Evolutionary conservation across 495 filamentous ascomycete species (phyloP).

Genomic region (Geoglossum glabrum): DNA sequence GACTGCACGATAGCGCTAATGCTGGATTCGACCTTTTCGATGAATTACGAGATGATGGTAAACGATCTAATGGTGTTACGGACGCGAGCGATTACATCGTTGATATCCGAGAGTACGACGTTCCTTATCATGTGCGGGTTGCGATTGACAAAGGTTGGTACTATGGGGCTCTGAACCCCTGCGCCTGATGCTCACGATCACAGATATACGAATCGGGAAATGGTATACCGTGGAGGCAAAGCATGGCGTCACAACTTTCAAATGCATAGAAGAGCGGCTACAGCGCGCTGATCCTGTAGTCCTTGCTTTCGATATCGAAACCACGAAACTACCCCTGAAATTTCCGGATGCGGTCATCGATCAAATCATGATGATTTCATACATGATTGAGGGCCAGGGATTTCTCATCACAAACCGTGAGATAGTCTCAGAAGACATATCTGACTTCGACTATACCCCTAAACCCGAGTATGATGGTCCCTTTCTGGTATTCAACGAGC

Average conservation of each 20-base stretch:
- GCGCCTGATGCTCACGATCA: neutral
- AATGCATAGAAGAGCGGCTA: slow-evolving; percentile 71
- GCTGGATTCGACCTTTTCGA: slow-evolving; percentile 93
- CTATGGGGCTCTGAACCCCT: neutral
- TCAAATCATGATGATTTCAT: slow-evolving; percentile 99
- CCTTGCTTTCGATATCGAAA: slow-evolving; percentile 96
- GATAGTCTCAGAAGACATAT: slow-evolving; percentile 93
- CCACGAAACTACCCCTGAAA: slow-evolving; percentile 87
- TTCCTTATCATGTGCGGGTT: slow-evolving; percentile 97
- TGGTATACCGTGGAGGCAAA: slow-evolving; percentile 96
- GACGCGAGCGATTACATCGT: slow-evolving; percentile 95
- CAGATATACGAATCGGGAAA: slow-evolving; percentile 86
- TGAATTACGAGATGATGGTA: slow-evolving; percentile 66
- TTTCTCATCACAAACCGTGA: slow-evolving; percentile 97
- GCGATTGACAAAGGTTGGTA: slow-evolving; percentile 70
- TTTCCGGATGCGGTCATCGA: slow-evolving; percentile 93
- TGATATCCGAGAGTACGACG: slow-evolving; percentile 98
- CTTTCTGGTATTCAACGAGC: slow-evolving; percentile 97
- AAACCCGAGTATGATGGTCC: slow-evolving; percentile 87
- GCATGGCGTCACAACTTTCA: slow-evolving; percentile 65
- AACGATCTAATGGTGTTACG: slow-evolving; percentile 58
- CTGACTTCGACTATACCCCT: slow-evolving; percentile 95
- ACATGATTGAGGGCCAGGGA: slow-evolving; percentile 98
- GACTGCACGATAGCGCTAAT: slow-evolving; percentile 36
- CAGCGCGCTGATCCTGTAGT: slow-evolving; percentile 84